Conservation (phyloP, 345 rosid genomes). For the Populus deltoides region DNA sequence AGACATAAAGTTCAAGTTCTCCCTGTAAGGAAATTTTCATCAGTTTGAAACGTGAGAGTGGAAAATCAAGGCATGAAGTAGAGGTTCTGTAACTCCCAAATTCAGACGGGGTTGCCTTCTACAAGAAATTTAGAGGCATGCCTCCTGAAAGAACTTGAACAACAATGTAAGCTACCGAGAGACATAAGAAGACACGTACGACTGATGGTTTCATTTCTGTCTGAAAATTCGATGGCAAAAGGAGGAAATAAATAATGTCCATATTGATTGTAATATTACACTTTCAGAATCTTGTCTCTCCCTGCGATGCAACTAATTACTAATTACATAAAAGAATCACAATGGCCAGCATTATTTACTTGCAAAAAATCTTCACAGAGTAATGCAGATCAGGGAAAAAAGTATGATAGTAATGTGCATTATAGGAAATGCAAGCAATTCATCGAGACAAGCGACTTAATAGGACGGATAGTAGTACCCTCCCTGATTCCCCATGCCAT, state of each 20-base stretch:
- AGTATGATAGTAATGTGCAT: background rate
- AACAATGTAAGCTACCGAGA: background rate
- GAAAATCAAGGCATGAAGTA: background rate
- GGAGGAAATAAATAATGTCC: background rate
- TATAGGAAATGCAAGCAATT: background rate
- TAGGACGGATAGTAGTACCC: slow-evolving; percentile 14
- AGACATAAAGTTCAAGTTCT: background rate
- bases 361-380: background rate
- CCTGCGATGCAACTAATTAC: background rate
- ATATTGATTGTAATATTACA: background rate
- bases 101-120: background rate
- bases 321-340: background rate
- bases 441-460: background rate
- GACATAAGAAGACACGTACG: background rate
- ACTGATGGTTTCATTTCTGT: background rate
- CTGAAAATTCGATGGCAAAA: background rate
- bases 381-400: background rate
- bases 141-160: background rate
- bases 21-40: background rate
- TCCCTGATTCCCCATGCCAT: slow-evolving; percentile 19
- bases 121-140: background rate
- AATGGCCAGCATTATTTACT: background rate
- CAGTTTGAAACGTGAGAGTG: background rate
- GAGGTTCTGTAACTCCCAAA: background rate
- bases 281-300: background rate